Conservation (phyloP, 148 eudicot species). For the Dianthus caryophyllus region DNA sequence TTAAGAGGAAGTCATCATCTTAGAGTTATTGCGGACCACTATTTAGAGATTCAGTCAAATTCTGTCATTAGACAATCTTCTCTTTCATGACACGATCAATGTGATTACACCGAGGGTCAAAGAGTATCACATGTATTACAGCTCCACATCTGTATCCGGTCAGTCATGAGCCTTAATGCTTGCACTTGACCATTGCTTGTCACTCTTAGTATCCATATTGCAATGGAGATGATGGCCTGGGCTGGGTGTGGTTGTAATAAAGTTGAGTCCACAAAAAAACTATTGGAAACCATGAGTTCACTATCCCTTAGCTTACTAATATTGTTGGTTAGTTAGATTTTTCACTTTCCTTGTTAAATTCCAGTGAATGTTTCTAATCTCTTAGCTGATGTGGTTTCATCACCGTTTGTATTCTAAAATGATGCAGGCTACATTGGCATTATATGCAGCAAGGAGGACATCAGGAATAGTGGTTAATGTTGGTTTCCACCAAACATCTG, state of each 20-base stretch:
- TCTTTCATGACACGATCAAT: neutral
- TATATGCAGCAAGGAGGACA: conserved; percentile 75
- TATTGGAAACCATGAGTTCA: no score
- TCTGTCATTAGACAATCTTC: neutral
- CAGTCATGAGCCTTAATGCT: neutral
- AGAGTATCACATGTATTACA: neutral
- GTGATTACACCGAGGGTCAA: neutral
- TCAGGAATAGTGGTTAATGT: conserved; percentile 93
- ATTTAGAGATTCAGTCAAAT: neutral
- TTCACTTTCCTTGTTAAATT: no score
- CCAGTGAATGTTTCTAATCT: neutral
- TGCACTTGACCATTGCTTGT: neutral
- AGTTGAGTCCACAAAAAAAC: no score
- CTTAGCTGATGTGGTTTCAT: neutral
- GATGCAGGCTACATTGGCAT: conserved; percentile 77
- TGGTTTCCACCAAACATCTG: conserved; percentile 78
- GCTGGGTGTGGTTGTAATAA: no score
- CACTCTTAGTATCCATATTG: no score
- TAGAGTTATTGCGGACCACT: no score
- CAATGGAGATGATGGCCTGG: no score
- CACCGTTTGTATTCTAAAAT: neutral
- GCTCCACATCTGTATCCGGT: neutral
- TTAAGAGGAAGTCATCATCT: no score
- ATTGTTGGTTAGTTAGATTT: no score
- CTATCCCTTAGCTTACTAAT: no score